These are phyloP conservation scores for Aspergillus sp. DNA, from an alignment of 2,329 filamentous ascomycete genomes.

Conservation along the genomic window DNA sequence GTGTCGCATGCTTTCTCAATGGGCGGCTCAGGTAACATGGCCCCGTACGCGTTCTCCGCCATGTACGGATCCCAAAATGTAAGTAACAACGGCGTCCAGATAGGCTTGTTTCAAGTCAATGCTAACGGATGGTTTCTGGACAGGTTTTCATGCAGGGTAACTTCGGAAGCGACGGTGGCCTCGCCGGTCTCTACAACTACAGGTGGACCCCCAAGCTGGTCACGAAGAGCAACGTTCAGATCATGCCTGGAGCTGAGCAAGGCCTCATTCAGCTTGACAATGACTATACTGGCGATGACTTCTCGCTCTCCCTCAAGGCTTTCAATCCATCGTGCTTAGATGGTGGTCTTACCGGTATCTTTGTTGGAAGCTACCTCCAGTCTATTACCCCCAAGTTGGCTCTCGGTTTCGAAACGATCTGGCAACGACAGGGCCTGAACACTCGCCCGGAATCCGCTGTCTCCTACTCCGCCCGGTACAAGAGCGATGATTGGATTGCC, in stretches of 20 bases:
- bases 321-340: conserved; percentile 94
- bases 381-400: conserved; percentile 83
- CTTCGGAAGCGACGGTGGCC: conserved; percentile 85
- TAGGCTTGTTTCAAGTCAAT: not conserved
- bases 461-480: conserved; percentile 91
- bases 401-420: conserved; percentile 87
- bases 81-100: conserved; percentile 33
- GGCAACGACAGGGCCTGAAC: conserved; percentile 81
- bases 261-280: conserved; percentile 93
- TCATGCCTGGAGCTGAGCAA: conserved; percentile 73
- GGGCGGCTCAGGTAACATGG: conserved; percentile 76
- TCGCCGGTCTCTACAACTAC: conserved; percentile 90
- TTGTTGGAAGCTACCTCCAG: conserved; percentile 93
- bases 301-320: conserved; percentile 88
- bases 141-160: conserved; percentile 96
- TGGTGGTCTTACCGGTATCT: conserved; percentile 89
- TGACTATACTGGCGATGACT: conserved; percentile 91
- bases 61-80: conserved; percentile 94
- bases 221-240: conserved; percentile 84
- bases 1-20: conserved; percentile 96
- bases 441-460: conserved; percentile 87
- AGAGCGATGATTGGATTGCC: conserved; percentile 86
- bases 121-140: conserved; percentile 13
- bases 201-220: conserved; percentile 78
- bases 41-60: conserved; percentile 92